phyloP scores from a whole-genome alignment of 1,139 yeast species.

The Blastobotrys elegans region DNA sequence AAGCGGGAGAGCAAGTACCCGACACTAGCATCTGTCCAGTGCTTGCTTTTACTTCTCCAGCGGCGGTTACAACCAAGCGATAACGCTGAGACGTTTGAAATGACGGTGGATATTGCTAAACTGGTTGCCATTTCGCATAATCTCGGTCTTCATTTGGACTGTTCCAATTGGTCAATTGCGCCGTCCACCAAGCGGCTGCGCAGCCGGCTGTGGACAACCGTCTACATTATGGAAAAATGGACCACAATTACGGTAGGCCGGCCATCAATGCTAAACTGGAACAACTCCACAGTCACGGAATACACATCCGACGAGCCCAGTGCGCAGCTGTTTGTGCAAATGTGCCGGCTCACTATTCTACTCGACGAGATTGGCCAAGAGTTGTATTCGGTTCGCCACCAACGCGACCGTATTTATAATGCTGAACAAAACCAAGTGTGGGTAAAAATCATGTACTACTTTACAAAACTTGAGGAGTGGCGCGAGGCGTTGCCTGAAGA shows the following conservation, averaged over 20 bases:
- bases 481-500: constrained; percentile 29
- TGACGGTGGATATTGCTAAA: constrained; percentile 31
- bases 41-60: constrained; percentile 36
- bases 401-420: constrained; percentile 22
- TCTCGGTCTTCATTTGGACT: constrained; percentile 36
- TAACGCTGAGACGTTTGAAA: constrained; percentile 31
- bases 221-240: constrained; percentile 37
- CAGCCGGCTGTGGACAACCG: constrained; percentile 34
- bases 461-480: constrained; percentile 29
- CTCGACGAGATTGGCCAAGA: constrained; percentile 29
- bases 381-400: constrained; percentile 27
- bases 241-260: constrained; percentile 32
- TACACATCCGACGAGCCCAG: constrained; percentile 31
- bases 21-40: constrained; percentile 42
- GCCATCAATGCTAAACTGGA: constrained; percentile 28
- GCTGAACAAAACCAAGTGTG: constrained; percentile 18
- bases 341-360: constrained; percentile 30
- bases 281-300: constrained; percentile 25
- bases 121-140: constrained; percentile 33
- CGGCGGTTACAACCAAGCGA: constrained; percentile 33
- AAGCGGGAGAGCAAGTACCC: constrained; percentile 36
- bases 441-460: constrained; percentile 23
- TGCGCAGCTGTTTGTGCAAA: constrained; percentile 32
- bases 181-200: constrained; percentile 31
- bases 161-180: constrained; percentile 33